Evolutionary conservation across 2,329 filamentous ascomycete genomes (phyloP).

Genomic region (Anthostomella pinea): DNA sequence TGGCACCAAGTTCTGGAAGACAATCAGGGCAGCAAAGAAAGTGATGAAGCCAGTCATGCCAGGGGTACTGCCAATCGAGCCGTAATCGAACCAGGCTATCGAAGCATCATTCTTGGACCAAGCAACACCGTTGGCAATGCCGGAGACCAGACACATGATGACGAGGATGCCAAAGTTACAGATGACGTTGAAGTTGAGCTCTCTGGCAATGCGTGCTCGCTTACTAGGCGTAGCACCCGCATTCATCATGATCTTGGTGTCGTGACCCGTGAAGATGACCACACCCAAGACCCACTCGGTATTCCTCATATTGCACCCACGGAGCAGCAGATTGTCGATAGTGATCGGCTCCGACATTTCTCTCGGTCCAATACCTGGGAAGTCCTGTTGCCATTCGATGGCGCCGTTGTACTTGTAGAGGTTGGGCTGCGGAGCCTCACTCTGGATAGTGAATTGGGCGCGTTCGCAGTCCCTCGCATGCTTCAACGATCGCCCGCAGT

Average conservation of each 20-base stretch:
- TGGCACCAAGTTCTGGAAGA: conserved; percentile 98
- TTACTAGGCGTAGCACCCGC: conserved; percentile 94
- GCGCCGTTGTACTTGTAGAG: conserved; percentile 93
- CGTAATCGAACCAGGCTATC: conserved; percentile 78
- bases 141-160: conserved; percentile 82
- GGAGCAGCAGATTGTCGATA: conserved; percentile 92
- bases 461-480: conserved; percentile 92
- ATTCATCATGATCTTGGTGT: conserved; percentile 99
- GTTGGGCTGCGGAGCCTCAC: conserved; percentile 87
- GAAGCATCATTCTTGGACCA: conserved; percentile 77
- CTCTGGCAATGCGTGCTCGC: conserved; percentile 83
- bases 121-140: conserved; percentile 77
- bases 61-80: conserved; percentile 72
- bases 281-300: conserved; percentile 95
- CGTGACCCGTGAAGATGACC: conserved; percentile 89
- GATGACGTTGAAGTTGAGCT: conserved; percentile 95
- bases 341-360: conserved; percentile 90
- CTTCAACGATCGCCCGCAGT: conserved; percentile 76
- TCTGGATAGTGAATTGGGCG: conserved; percentile 83
- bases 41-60: conserved; percentile 88
- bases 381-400: conserved; percentile 78
- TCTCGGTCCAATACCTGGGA: conserved; percentile 59
- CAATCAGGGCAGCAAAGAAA: conserved; percentile 90
- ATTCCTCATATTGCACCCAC: conserved; percentile 90
- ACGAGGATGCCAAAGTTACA: conserved; percentile 94